These are phyloP conservation scores for Macrophomina pseudophaseolina DNA, from an alignment of 2,329 filamentous ascomycete genomes.

Conservation along the genomic window DNA sequence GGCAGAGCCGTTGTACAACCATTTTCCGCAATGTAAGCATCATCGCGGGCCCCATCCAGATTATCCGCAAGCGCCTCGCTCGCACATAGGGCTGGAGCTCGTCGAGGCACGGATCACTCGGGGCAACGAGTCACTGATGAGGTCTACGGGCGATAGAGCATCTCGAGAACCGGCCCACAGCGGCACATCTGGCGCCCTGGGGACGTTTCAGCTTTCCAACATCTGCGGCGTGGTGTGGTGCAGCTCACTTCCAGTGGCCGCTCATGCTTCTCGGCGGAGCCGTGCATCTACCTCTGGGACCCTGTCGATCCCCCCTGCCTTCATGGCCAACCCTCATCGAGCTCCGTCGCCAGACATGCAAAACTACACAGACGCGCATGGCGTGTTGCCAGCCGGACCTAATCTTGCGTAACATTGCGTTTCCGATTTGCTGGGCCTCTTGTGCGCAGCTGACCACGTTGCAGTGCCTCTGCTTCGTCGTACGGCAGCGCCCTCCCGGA, in stretches of 20 bases:
- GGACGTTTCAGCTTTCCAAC: slow-evolving; percentile 11
- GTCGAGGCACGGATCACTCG: slow-evolving; percentile 4
- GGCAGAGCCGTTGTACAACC: slow-evolving; percentile 15
- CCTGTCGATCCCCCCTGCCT: slow-evolving; percentile 21
- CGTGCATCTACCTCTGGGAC: slow-evolving; percentile 11
- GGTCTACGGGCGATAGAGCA: slow-evolving; percentile 6
- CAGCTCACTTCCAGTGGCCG: slow-evolving; percentile 3
- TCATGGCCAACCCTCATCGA: background rate
- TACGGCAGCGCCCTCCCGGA: slow-evolving; percentile 16
- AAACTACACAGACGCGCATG: slow-evolving; percentile 9
- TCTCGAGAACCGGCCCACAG: slow-evolving; percentile 1
- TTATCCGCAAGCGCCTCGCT: slow-evolving; percentile 4
- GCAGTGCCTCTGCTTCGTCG: slow-evolving; percentile 23
- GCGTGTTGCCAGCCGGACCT: slow-evolving; percentile 2
- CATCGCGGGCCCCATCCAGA: background rate
- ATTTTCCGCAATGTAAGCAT: slow-evolving; percentile 8
- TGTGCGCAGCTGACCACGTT: slow-evolving; percentile 29
- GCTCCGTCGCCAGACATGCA: background rate
- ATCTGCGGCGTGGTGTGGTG: background rate
- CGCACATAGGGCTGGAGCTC: slow-evolving; percentile 4
- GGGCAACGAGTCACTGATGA: background rate
- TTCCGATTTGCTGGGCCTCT: slow-evolving; percentile 17
- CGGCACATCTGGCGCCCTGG: slow-evolving; percentile 19
- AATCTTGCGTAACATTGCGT: slow-evolving; percentile 21
- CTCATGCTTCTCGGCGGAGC: background rate